Base-by-base conservation (phyloP, 2,329 filamentous ascomycete genomes). In the Venturia oleaginea region DNA sequence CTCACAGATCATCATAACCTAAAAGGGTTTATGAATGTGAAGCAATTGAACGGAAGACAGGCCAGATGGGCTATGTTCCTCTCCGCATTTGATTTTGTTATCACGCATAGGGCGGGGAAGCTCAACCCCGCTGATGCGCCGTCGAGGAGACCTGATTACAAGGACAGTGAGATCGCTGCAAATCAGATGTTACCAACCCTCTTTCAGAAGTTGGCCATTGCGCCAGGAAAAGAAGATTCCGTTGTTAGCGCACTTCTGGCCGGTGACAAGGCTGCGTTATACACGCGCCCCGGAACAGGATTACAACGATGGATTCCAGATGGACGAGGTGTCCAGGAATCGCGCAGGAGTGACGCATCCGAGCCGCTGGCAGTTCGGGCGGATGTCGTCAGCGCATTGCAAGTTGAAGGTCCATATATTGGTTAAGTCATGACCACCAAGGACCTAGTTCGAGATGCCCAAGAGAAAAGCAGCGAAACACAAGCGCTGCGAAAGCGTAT, bases 1-100 rank as follows among this genome's bases (percentile, higher is more conserved):
- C 61, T 71, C 24, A 70, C 68, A 1, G 67, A 76, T 65, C 66
- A 76, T 65, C 66, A 70, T 43, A 71, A 69, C 46, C 67, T 76
- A 1, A 62, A 70, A 1, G 64, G 71, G n/a, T 74, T 74, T 61
- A 69, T 68, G 22, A 68, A 64, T 15, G 70, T 60, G 7, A 70
- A 70, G 59, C 13, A 67, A 11, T 60, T 74, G 8, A 70, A 67
- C 48, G 3, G 64, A 27, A 42, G 69, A 34, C 67, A 72, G 66
- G 68, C 65, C 13, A 13, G 68, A 22, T 74, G 67, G 69, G 60
- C 67, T 5, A 65, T 71, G 51, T 63, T 68, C 32, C 64, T 72
- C 4, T 66, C 67, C 0, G 57, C 62, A 22, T 71, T 68, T 61
- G 66, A 70, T 59, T 73, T 73, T 59, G 64, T 62, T 17, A 71